Conservation (phyloP, 2,329 filamentous ascomycete genomes). For the Aciculosporium take region DNA sequence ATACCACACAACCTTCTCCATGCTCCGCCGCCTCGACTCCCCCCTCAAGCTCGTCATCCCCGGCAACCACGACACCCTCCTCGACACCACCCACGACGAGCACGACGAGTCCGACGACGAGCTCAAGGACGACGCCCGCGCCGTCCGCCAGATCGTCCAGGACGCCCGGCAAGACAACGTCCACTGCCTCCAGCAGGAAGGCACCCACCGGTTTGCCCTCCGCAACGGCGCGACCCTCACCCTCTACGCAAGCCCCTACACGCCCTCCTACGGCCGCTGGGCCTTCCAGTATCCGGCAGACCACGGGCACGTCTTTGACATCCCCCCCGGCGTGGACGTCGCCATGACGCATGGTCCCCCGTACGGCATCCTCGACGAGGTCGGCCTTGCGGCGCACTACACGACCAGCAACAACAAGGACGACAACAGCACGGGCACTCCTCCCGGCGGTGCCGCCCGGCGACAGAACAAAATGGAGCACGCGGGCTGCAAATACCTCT, state of each 20-base stretch:
- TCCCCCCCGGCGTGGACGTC: constrained; percentile 26
- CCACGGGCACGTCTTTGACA: constrained; percentile 25
- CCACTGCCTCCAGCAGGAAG: constrained; percentile 30
- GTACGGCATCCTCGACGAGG: constrained; percentile 32
- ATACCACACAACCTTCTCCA: constrained; percentile 24
- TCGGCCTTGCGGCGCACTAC: constrained; percentile 5
- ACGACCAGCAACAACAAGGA: background rate
- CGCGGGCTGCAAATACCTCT: constrained; percentile 30
- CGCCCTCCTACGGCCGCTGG: constrained; percentile 30
- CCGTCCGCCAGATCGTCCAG: constrained; percentile 23
- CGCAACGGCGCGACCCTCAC: constrained; percentile 33
- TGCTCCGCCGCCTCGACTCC: constrained; percentile 28
- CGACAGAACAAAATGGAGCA: no score
- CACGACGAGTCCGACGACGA: constrained; percentile 15
- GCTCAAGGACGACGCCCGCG: background rate
- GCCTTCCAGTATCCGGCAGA: constrained; percentile 36
- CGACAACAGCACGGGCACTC: background rate
- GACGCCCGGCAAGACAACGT: constrained; percentile 25
- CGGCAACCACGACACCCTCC: constrained; percentile 38
- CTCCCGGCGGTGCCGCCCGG: no score
- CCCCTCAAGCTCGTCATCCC: constrained; percentile 40
- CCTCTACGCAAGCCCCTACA: constrained; percentile 40
- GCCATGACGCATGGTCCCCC: constrained; percentile 43
- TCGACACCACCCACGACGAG: constrained; percentile 18
- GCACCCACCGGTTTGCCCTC: constrained; percentile 31